phyloP scores from a whole-genome alignment of 106 monocot genomes.

The Narthecium ossifragum region DNA sequence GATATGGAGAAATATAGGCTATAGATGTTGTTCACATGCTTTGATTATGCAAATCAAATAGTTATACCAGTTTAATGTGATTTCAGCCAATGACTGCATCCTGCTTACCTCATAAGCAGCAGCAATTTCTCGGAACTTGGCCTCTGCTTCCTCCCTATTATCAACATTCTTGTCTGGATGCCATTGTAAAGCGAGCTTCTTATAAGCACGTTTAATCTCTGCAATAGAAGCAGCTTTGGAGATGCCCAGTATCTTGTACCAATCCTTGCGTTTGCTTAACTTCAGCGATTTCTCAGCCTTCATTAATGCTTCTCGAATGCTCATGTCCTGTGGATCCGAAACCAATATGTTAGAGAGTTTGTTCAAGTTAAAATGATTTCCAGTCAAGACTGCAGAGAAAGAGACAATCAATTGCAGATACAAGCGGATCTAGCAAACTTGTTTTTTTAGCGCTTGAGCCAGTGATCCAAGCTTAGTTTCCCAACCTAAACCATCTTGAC shows the following conservation, averaged over 20 bases:
- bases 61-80: too few relatives aligned
- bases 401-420: too few relatives aligned
- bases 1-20: too few relatives aligned
- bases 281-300: slow-evolving; percentile 89
- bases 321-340: slow-evolving; percentile 57
- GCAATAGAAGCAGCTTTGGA: slow-evolving; percentile 78
- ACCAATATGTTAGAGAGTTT: neutral
- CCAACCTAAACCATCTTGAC: too few relatives aligned
- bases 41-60: too few relatives aligned
- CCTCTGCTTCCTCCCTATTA: slow-evolving; percentile 86
- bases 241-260: slow-evolving; percentile 90
- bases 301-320: slow-evolving; percentile 72
- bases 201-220: slow-evolving; percentile 93
- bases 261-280: slow-evolving; percentile 89
- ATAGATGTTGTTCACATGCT: too few relatives aligned
- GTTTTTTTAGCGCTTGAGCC: too few relatives aligned
- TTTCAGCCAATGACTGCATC: too few relatives aligned
- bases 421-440: too few relatives aligned
- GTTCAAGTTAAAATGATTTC: neutral
- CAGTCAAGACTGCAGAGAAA: neutral
- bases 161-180: slow-evolving; percentile 98
- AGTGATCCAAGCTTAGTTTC: too few relatives aligned
- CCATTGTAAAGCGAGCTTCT: slow-evolving; percentile 98
- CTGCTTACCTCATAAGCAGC: slow-evolving; percentile 98
- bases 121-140: slow-evolving; percentile 84